Conservation (phyloP, 2,329 filamentous ascomycete genomes). For the Fusarium dimerum region DNA sequence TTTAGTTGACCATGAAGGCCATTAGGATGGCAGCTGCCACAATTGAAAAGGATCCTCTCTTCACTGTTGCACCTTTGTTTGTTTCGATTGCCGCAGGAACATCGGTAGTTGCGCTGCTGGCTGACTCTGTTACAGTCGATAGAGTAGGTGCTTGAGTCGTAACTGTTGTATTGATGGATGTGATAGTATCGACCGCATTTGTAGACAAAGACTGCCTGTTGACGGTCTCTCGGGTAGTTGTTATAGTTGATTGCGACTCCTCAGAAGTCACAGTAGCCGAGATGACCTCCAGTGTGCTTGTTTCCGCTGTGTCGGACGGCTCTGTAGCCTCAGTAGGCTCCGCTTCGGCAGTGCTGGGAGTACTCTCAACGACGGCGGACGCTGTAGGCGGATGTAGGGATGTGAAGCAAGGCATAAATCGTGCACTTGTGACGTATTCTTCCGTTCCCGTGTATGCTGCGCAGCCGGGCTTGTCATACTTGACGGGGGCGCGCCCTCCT, state of each 20-base stretch:
- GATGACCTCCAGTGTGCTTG: neutral
- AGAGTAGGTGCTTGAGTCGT: neutral
- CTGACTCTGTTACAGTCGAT: neutral
- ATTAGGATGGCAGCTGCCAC: neutral
- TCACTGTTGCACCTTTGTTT: neutral
- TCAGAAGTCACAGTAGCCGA: neutral
- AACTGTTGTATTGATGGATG: neutral
- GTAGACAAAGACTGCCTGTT: neutral
- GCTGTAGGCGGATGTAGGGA: neutral
- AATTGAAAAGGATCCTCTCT: neutral
- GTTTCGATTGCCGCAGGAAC: neutral
- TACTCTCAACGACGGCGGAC: neutral
- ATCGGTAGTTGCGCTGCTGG: neutral
- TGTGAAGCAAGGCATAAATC: neutral
- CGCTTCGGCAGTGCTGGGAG: neutral
- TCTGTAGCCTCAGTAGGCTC: neutral
- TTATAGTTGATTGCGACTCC: neutral
- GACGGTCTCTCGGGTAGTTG: neutral
- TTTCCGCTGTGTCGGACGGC: neutral
- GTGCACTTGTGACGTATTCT: neutral
- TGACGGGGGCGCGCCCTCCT: constrained; percentile 53
- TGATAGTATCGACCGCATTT: neutral
- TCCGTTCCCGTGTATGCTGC: constrained; percentile 42
- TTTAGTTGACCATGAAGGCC: neutral
- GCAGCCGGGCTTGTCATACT: constrained; percentile 52